phyloP scores from a whole-genome alignment of 345 rosid genomes.

The Eucalyptus marginata region DNA sequence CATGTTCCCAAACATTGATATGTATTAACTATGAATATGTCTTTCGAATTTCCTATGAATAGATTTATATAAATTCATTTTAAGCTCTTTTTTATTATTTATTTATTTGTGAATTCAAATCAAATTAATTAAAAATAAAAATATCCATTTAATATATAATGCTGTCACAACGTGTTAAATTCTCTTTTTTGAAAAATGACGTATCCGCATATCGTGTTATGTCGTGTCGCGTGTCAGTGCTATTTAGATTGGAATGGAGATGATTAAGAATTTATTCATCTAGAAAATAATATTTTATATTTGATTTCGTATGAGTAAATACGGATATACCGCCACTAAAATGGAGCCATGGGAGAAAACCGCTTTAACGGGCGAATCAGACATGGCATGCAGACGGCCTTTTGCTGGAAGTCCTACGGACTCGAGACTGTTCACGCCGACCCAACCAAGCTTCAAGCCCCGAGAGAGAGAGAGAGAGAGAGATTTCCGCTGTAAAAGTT shows the following conservation, averaged over 20 bases:
- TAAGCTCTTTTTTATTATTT: too few relatives aligned
- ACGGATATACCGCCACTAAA: not conserved
- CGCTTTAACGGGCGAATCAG: not conserved
- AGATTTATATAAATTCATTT: too few relatives aligned
- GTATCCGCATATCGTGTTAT: rapidly evolving
- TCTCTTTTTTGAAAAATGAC: rapidly evolving
- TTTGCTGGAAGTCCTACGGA: not conserved
- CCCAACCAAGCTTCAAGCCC: not conserved
- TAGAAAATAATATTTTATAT: not conserved
- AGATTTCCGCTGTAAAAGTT: not conserved
- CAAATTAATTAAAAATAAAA: too few relatives aligned
- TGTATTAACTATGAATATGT: too few relatives aligned
- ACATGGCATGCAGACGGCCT: not conserved
- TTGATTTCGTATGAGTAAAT: not conserved
- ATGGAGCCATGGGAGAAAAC: not conserved
- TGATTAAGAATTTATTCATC: not conserved
- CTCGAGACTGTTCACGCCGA: not conserved
- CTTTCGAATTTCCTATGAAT: too few relatives aligned
- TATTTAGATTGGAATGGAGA: not conserved
- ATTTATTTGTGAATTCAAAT: too few relatives aligned
- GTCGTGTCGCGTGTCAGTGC: rapidly evolving
- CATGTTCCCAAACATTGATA: too few relatives aligned
- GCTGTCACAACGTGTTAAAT: too few relatives aligned
- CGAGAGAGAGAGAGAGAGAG: not conserved
- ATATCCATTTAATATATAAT: too few relatives aligned